Conservation (phyloP, 1,139 yeast genomes). For the Kurtzmaniella quercitrusa region DNA sequence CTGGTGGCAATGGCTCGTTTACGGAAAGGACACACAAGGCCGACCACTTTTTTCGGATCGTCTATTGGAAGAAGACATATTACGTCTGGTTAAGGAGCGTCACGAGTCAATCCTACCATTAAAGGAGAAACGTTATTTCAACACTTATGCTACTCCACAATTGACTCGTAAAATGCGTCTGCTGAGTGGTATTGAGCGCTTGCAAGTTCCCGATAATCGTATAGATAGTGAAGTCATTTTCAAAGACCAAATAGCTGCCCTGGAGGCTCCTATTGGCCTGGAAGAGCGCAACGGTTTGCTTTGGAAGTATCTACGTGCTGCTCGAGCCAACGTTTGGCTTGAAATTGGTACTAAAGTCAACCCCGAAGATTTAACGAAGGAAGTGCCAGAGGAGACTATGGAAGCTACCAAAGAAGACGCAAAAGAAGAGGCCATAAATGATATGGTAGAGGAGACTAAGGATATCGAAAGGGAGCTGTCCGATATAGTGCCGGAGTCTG, state of each 20-base stretch:
- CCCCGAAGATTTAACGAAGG: constrained; percentile 5
- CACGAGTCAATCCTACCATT: constrained; percentile 21
- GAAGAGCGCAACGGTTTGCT: background rate
- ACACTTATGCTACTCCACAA: constrained; percentile 42
- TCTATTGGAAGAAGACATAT: constrained; percentile 19
- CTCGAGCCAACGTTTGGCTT: constrained; percentile 20
- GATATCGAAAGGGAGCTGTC: too few relatives aligned
- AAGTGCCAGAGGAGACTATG: constrained; percentile 8
- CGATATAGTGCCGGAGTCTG: too few relatives aligned
- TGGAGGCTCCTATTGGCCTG: background rate
- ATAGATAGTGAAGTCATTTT: background rate
- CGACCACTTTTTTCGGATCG: constrained; percentile 26
- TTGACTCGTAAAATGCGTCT: constrained; percentile 39
- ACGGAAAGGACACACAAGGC: constrained; percentile 34
- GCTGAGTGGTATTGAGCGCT: constrained; percentile 25
- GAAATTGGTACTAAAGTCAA: constrained; percentile 12
- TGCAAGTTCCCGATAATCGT: constrained; percentile 8
- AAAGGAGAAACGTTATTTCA: constrained; percentile 37
- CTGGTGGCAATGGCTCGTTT: constrained; percentile 45
- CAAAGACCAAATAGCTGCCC: constrained; percentile 9
- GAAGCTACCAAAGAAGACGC: constrained; percentile 9
- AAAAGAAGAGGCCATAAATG: constrained; percentile 4
- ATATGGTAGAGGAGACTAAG: constrained; percentile 2
- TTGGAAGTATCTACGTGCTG: constrained; percentile 30
- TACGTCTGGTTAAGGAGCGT: constrained; percentile 16